Conservation (phyloP, 2,329 filamentous ascomycete genomes). For the Penicillium hesseltinei region DNA sequence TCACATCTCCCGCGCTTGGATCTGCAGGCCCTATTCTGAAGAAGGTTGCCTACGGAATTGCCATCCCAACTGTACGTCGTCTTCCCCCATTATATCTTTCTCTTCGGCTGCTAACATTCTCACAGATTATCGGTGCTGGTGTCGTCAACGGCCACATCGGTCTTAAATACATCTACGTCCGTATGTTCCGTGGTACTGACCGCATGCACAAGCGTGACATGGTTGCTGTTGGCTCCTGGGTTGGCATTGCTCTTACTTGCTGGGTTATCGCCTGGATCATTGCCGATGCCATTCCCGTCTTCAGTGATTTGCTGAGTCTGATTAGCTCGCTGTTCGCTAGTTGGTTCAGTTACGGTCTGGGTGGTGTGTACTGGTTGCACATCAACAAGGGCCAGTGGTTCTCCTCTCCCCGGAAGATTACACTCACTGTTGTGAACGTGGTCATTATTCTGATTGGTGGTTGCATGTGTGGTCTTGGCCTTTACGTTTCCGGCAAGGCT, state of each 20-base stretch:
- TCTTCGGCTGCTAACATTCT: background rate
- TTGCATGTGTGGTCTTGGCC: slow-evolving; percentile 27
- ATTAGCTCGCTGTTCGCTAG: slow-evolving; percentile 39
- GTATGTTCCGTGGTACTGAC: slow-evolving; percentile 59
- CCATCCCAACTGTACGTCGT: slow-evolving; percentile 56
- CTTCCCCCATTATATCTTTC: too few relatives aligned
- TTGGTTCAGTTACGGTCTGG: slow-evolving; percentile 37
- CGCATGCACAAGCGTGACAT: slow-evolving; percentile 51
- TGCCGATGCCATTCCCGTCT: slow-evolving; percentile 67
- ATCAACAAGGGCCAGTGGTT: slow-evolving; percentile 47
- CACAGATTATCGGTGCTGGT: slow-evolving; percentile 63
- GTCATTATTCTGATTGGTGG: slow-evolving; percentile 40
- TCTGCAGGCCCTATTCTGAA: slow-evolving; percentile 57
- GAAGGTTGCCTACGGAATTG: slow-evolving; percentile 66
- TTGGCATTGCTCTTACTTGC: slow-evolving; percentile 52
- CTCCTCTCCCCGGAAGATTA: slow-evolving; percentile 45
- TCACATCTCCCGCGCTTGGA: slow-evolving; percentile 64
- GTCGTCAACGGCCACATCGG: slow-evolving; percentile 68
- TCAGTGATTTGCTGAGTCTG: slow-evolving; percentile 63
- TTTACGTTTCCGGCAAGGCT: slow-evolving; percentile 28
- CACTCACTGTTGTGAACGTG: slow-evolving; percentile 46
- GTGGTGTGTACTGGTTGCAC: slow-evolving; percentile 49
- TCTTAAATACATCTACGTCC: slow-evolving; percentile 63
- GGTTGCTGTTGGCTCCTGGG: slow-evolving; percentile 57
- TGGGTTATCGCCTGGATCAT: slow-evolving; percentile 66